phyloP scores from a whole-genome alignment of 2,329 filamentous ascomycete species.

The Parascedosporium putredinis region DNA sequence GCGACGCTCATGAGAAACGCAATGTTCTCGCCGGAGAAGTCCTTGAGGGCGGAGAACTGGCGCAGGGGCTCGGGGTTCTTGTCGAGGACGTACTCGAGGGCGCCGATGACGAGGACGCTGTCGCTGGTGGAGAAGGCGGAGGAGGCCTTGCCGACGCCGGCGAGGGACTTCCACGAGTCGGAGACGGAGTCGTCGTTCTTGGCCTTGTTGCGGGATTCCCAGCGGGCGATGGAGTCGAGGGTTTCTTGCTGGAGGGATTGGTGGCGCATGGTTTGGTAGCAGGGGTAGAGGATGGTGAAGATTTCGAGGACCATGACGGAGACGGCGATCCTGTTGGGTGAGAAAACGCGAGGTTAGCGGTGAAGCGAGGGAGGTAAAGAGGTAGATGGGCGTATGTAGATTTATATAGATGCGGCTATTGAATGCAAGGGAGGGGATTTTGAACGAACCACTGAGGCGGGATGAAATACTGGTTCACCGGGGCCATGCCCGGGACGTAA shows the following conservation, averaged over 20 bases:
- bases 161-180: slow-evolving; percentile 20
- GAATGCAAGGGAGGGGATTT: too few relatives aligned
- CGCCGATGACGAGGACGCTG: slow-evolving; percentile 47
- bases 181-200: slow-evolving; percentile 19
- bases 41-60: slow-evolving; percentile 52
- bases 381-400: neutral
- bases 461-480: slow-evolving; percentile 43
- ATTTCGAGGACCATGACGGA: slow-evolving; percentile 54
- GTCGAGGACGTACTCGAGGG: slow-evolving; percentile 50
- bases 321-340: slow-evolving; percentile 47
- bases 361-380: neutral
- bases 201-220: slow-evolving; percentile 32
- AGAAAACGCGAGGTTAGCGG: too few relatives aligned
- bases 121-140: slow-evolving; percentile 25
- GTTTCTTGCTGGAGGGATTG: slow-evolving; percentile 35
- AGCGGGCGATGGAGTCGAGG: slow-evolving; percentile 36
- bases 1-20: slow-evolving; percentile 50
- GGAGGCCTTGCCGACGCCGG: slow-evolving; percentile 23
- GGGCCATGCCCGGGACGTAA: slow-evolving; percentile 37
- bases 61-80: slow-evolving; percentile 50
- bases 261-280: slow-evolving; percentile 42
- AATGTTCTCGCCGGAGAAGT: slow-evolving; percentile 64
- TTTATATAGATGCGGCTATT: too few relatives aligned
- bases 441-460: slow-evolving; percentile 59
- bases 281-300: slow-evolving; percentile 53